phyloP scores from a whole-genome alignment of 495 filamentous ascomycete species.

The Daldinia concentrica region DNA sequence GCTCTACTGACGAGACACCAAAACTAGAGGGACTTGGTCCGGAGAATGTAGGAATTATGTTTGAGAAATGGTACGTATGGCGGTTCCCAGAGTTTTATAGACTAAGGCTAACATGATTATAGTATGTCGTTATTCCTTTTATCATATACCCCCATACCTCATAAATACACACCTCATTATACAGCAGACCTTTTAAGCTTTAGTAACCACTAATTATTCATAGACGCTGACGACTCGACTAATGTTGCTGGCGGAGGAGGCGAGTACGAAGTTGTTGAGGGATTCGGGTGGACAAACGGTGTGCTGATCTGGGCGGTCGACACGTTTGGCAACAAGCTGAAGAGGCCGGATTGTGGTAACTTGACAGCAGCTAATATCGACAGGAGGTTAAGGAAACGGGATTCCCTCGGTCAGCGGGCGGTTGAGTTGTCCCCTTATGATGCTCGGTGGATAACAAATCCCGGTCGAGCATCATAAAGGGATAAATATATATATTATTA shows the following conservation, averaged over 20 bases:
- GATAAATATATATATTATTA: not conserved
- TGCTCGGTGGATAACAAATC: slow-evolving; percentile 53
- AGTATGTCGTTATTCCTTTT: slow-evolving; percentile 21
- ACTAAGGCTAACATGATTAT: slow-evolving; percentile 17
- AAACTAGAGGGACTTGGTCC: slow-evolving; percentile 52
- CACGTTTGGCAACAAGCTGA: slow-evolving; percentile 53
- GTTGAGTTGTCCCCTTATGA: slow-evolving; percentile 54
- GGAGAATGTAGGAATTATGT: slow-evolving; percentile 54
- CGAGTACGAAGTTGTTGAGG: slow-evolving; percentile 62
- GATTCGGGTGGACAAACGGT: slow-evolving; percentile 63
- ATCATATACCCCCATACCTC: not conserved
- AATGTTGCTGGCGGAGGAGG: slow-evolving; percentile 60
- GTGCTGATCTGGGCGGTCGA: slow-evolving; percentile 62
- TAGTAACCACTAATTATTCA: slow-evolving; percentile 7
- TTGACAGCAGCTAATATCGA: slow-evolving; percentile 50
- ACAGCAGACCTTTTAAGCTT: not conserved
- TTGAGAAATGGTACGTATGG: slow-evolving; percentile 56
- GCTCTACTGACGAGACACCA: slow-evolving; percentile 54
- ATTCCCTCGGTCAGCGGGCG: slow-evolving; percentile 42
- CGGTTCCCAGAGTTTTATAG: not conserved
- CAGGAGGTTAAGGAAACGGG: slow-evolving; percentile 29
- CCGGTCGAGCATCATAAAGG: slow-evolving; percentile 23
- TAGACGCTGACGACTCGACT: slow-evolving; percentile 54
- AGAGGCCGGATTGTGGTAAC: slow-evolving; percentile 55
- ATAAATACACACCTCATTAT: not conserved